A percentile compares a stretch with the other conserved stretches of the same genome.
Conservation (phyloP, 1,284 basidiomycete genomes). For the Dichomitus squalens region DNA sequence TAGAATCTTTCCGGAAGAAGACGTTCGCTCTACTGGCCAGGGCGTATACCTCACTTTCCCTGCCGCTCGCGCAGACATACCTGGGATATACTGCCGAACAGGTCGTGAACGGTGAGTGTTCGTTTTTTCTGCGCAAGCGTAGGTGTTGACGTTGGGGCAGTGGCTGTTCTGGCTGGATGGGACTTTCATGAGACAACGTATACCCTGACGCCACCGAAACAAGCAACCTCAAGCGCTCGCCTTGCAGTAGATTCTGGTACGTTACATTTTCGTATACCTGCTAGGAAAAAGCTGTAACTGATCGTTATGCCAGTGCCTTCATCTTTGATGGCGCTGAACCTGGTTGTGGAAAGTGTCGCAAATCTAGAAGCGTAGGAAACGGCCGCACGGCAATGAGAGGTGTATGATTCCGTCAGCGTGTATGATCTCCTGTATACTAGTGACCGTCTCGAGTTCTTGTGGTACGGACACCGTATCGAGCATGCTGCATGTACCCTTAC, state of each 20-base stretch:
- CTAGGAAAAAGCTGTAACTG: background rate
- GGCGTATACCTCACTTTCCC: conserved; percentile 62
- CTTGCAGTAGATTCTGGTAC: background rate
- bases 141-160: conserved; percentile 31
- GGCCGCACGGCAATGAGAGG: background rate
- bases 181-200: conserved; percentile 47
- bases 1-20: conserved; percentile 49
- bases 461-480: background rate
- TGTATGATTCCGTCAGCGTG: background rate
- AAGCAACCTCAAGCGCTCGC: background rate
- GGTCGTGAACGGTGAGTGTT: conserved; percentile 45
- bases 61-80: conserved; percentile 55
- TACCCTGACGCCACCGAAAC: conserved; percentile 43
- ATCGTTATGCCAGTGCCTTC: conserved; percentile 40
- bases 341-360: conserved; percentile 47
- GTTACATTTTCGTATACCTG: background rate
- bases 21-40: conserved; percentile 56
- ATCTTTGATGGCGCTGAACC: conserved; percentile 51
- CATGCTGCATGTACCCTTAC: background rate
- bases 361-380: conserved; percentile 12
- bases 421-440: background rate
- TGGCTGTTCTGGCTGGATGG: conserved; percentile 49
- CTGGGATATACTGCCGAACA: conserved; percentile 53
- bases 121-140: background rate
- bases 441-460: background rate